Evolutionary conservation across 2,329 filamentous ascomycete genomes (phyloP), one percentile per base, ranked within the genome.

Genomic region (Aciculosporium take): DNA sequence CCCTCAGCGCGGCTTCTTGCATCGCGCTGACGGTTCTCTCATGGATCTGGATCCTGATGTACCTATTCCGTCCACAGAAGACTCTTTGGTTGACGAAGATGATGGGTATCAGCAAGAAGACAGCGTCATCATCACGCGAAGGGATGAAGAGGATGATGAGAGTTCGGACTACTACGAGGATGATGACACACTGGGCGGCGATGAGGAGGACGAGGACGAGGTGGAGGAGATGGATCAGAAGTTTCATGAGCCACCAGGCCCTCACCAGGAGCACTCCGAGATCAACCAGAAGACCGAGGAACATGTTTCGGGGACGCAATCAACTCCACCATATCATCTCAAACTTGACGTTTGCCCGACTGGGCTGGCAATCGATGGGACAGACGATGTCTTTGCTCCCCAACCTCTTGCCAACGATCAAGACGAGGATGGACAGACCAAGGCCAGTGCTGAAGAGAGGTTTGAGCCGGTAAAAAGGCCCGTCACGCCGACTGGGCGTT

Each of bases 51-150:
- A 96, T 56, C 89, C 89, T 6, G 89, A 96, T 58, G 74, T 91
- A 31, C 84, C 89, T 0, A 85, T 95, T 50, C 88, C 85, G 17
- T 93, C 85, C 28, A 81, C 86, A 12, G 89, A 95, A 60, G 78
- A 78, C 49, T 74, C 72, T 2, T 65, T 76, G 30, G 57, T 76
- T 32, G 69, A 72, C n/a, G 72, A 76, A 7, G 57, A 68, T 10
- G 61, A 67, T 3, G 62, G 67, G 21, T 62, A 71, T 30, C 66
- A 67, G 20, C 69, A 71, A 32, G 71, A 69, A 46, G 69, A 67
- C 21, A 79, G 77, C 44, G 70, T 81, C 40, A 69, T 81, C 37
- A 78, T 88, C 53, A 84, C 81, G 10, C n/a, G 34, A 51, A 68
- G 77, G 31, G 71, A 81, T 53, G 66, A 68, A 21, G 73, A 80